Percentiles rank a stretch among this genome's conserved stretches.
phyloP scores from a whole-genome alignment of 2,329 filamentous ascomycete species.

The Xylaria polymorpha region DNA sequence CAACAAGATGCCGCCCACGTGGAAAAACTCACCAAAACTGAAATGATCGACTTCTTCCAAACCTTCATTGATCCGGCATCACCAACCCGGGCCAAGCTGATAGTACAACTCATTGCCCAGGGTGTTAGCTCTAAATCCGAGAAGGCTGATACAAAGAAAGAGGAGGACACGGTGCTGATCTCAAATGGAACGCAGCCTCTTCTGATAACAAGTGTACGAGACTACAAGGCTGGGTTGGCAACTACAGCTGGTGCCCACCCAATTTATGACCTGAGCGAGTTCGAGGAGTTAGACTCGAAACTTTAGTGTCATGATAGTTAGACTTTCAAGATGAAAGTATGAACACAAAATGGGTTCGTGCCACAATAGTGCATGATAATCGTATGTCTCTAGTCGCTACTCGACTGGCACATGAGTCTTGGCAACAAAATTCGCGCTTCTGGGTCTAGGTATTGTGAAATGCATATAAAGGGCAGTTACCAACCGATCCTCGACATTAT shows the following conservation, averaged over 20 bases:
- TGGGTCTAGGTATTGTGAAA: neutral
- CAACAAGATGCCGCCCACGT: constrained; percentile 82
- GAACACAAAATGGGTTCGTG: constrained; percentile 9
- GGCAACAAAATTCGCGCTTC: neutral
- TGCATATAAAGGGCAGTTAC: neutral
- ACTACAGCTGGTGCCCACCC: constrained; percentile 79
- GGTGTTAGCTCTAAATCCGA: constrained; percentile 58
- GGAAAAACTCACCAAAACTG: constrained; percentile 78
- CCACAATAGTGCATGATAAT: neutral
- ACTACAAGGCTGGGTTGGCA: constrained; percentile 80
- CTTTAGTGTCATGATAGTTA: constrained; percentile 61
- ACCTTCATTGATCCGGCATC: constrained; percentile 81
- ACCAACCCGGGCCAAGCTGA: constrained; percentile 79
- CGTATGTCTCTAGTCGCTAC: neutral
- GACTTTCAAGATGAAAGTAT: neutral
- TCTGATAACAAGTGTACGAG: constrained; percentile 80
- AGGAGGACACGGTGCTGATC: constrained; percentile 51
- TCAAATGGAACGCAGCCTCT: constrained; percentile 65
- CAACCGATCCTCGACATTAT: neutral
- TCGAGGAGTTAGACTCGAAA: constrained; percentile 87
- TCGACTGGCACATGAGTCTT: neutral
- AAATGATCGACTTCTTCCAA: constrained; percentile 83
- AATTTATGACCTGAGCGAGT: constrained; percentile 81
- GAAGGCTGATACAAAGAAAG: constrained; percentile 54
- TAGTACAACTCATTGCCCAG: constrained; percentile 85